Evolutionary conservation across 2,329 filamentous ascomycete species (phyloP).

Genomic region (Pseudogymnoascus destructans): DNA sequence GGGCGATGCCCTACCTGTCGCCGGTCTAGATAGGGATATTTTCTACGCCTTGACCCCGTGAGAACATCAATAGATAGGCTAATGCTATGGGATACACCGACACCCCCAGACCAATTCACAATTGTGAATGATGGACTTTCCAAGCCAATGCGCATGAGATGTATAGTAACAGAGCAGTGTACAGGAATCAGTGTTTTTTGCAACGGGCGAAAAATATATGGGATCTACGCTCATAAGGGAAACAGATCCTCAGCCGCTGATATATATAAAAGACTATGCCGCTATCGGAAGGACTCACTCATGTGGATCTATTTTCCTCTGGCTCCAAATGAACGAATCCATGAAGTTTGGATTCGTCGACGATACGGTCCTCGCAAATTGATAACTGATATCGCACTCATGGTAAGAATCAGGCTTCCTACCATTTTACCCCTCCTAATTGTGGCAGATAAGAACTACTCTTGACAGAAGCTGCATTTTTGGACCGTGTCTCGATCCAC

Average conservation of each 20-base stretch:
- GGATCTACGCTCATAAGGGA: slow-evolving; percentile 6
- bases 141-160: slow-evolving; percentile 7
- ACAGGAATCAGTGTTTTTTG: slow-evolving; percentile 8
- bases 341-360: slow-evolving; percentile 1
- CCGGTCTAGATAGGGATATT: background rate
- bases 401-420: slow-evolving; percentile 6
- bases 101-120: background rate
- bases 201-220: background rate
- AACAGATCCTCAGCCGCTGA: background rate
- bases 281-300: background rate
- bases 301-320: slow-evolving; percentile 8
- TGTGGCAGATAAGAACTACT: slow-evolving; percentile 4
- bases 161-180: background rate
- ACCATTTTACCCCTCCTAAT: too few relatives aligned
- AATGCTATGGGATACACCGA: slow-evolving; percentile 7
- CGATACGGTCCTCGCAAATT: background rate
- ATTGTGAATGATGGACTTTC: background rate
- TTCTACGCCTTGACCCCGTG: background rate
- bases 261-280: background rate
- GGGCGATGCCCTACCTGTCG: background rate
- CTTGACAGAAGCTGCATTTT: background rate
- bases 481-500: slow-evolving; percentile 5
- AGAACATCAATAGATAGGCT: background rate
- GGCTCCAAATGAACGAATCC: background rate
- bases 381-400: background rate